Evolutionary conservation across 78 protist genomes (phyloP), one percentile per base, ranked within the genome.

Genomic region (slime mould (Dictyostelium discoideum)): DNA sequence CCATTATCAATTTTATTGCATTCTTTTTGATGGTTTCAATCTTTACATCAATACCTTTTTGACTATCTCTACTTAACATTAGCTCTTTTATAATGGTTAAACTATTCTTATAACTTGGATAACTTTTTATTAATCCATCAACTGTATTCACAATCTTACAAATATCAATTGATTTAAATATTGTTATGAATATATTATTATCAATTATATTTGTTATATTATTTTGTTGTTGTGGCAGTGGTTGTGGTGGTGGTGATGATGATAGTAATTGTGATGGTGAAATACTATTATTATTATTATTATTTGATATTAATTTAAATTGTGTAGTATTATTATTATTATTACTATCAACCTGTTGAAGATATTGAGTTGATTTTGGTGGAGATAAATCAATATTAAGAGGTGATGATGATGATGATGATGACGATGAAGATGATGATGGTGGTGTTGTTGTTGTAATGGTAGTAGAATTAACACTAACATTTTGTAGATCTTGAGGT

Each of bases 11-110:
- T 18, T 74, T 74, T 1, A 74, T 37, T 16, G 81, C 81, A 74
- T 74, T 74, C 48, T 39, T 74, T 74, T 74, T 74, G 18, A 74
- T 74, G 7, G 81, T 74, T 74, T 74, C 81, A 74, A 74, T 74
- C n/a, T 74, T 74, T 5, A 74, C 24, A 74, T 20, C 22, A 29
- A 37, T 74, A 13, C 48, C 81, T 37, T 74, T 74, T 74, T 13
- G 48, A 6, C 81, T 39, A 16, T 74, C 81, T 37, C 39, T 74
- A 37, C 81, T 74, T 14, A 18, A 37, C 81, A 74, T 74, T 74
- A 74, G 5, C 13, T 74, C 81, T 74, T 74, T 74, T 5, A 74
- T 74, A 9, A 16, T 11, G 3, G n/a, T 37, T 16, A 74, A 74
- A 16, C 48, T 16, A 74, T 74, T 74, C 11, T 37, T 74, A 26